Percentiles rank a stretch among this genome's conserved stretches.
Evolutionary conservation across 192 early-diverging fungal species (phyloP).

Genomic region (Gamsiella multidivaricata): DNA sequence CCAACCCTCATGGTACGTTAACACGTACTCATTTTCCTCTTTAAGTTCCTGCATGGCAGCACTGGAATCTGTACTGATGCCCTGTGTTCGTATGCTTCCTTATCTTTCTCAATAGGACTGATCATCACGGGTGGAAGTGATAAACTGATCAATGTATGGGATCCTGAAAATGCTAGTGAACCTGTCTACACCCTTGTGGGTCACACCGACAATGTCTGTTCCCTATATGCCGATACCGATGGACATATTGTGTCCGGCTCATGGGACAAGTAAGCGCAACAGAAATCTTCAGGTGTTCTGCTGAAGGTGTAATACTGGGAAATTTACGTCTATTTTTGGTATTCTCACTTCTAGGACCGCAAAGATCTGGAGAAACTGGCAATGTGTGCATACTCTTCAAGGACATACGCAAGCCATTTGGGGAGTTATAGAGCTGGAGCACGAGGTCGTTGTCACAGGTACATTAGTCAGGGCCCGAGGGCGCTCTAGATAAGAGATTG

Average conservation of each 20-base stretch:
- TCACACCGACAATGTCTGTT: constrained; percentile 90
- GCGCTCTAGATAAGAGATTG: not conserved
- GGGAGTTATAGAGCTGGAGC: constrained; percentile 83
- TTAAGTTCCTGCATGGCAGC: not conserved
- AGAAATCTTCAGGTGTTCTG: not conserved
- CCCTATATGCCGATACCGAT: constrained; percentile 69
- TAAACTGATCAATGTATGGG: constrained; percentile 85
- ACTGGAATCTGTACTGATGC: not conserved
- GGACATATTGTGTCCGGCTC: constrained; percentile 92
- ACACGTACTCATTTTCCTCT: not conserved
- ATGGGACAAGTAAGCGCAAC: constrained; percentile 96
- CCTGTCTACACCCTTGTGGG: constrained; percentile 79
- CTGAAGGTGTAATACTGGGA: not conserved
- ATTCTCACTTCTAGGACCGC: constrained; percentile 71
- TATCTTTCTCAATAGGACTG: constrained; percentile 65
- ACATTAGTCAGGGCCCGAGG: too few species aligned
- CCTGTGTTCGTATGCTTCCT: not conserved
- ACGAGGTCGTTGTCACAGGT: constrained; percentile 83
- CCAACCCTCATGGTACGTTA: constrained; percentile 70
- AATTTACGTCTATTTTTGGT: not conserved
- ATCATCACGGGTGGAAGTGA: constrained; percentile 87
- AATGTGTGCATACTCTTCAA: constrained; percentile 72
- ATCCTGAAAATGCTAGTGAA: constrained; percentile 65
- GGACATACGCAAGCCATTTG: constrained; percentile 92
- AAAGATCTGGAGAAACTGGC: constrained; percentile 88